Evolutionary conservation across 2,329 filamentous ascomycete species (phyloP).

Genomic region (Huntiella savannae): DNA sequence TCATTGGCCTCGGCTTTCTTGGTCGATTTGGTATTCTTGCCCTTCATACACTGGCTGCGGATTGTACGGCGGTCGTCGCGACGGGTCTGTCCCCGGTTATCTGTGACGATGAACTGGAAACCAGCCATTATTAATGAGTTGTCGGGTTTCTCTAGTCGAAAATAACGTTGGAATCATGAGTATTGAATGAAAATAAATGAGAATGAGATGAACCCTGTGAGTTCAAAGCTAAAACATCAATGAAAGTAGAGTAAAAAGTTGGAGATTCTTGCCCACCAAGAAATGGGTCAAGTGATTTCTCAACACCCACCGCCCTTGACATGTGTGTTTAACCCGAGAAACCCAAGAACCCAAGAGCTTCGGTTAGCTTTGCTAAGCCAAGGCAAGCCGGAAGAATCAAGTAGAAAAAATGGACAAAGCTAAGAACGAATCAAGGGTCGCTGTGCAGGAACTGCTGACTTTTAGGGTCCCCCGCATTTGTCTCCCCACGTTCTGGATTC

Average conservation of each 20-base stretch:
- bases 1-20: background rate
- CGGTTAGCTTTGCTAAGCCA: too few relatives aligned
- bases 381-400: too few relatives aligned
- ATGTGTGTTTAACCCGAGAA: too few relatives aligned
- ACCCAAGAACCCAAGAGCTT: too few relatives aligned
- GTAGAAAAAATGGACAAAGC: too few relatives aligned
- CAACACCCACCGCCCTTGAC: too few relatives aligned
- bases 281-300: background rate
- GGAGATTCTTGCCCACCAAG: background rate
- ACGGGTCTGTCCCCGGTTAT: conserved; percentile 11
- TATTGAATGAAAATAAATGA: background rate
- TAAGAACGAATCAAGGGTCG: background rate
- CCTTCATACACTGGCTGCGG: conserved; percentile 11
- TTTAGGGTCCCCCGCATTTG: too few relatives aligned
- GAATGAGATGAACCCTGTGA: background rate
- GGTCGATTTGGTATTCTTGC: conserved; percentile 8
- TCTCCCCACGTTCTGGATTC: too few relatives aligned
- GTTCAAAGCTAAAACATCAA: too few relatives aligned
- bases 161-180: background rate
- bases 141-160: background rate
- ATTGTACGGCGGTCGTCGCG: conserved; percentile 11
- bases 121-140: conserved; percentile 4
- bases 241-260: background rate
- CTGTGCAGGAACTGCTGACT: too few relatives aligned
- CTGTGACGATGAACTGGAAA: conserved; percentile 12